Conservation (phyloP, 441 rosid genomes). For the Corymbia calophylla region DNA sequence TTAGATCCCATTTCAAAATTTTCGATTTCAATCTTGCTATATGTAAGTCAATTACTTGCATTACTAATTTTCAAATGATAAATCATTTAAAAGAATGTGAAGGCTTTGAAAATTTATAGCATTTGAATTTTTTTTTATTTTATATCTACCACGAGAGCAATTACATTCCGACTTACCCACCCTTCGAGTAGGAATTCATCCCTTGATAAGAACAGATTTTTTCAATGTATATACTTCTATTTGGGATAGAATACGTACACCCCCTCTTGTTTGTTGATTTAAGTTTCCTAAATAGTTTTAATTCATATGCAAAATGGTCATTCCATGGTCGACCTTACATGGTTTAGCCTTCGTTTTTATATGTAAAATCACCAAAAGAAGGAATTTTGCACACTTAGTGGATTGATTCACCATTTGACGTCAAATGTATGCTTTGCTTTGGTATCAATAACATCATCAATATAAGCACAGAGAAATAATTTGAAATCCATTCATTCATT, state of each 20-base stretch:
- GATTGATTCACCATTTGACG: background rate
- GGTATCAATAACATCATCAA: background rate
- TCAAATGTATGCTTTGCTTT: background rate
- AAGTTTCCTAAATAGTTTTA: no score
- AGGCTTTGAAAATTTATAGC: background rate
- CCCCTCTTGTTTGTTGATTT: no score
- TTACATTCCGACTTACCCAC: background rate
- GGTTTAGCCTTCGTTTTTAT: background rate
- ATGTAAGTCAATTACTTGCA: background rate
- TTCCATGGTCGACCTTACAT: background rate
- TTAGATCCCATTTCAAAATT: background rate
- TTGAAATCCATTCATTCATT: background rate
- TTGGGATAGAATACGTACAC: background rate
- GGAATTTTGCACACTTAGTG: background rate
- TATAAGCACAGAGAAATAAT: background rate
- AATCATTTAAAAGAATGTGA: background rate
- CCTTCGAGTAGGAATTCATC: background rate
- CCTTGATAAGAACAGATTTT: no score
- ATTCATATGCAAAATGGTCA: no score
- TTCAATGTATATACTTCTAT: no score
- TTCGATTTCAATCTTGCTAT: background rate
- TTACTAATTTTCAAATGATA: background rate
- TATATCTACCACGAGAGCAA: background rate
- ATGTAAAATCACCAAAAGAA: background rate
- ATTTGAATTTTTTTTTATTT: background rate